Evolutionary conservation across 2,329 filamentous ascomycete species (phyloP).

Genomic region (Lachnellula willkommii): DNA sequence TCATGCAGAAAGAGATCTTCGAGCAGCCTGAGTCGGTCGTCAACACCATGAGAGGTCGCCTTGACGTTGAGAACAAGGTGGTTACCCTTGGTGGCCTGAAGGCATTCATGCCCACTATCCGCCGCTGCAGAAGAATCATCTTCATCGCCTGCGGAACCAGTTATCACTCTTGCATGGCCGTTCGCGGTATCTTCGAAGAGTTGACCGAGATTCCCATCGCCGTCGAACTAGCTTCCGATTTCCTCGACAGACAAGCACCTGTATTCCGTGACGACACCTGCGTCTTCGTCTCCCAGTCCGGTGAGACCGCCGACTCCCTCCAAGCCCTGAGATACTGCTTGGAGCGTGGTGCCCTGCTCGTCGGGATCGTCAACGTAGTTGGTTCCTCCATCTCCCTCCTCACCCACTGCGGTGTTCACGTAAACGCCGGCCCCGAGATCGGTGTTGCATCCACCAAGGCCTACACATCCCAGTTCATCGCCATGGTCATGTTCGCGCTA

Average conservation of each 20-base stretch:
- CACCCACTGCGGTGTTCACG: slow-evolving; percentile 99
- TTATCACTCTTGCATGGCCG: slow-evolving; percentile 99
- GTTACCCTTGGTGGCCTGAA: slow-evolving; percentile 93
- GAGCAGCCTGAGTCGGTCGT: slow-evolving; percentile 99
- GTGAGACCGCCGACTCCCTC: slow-evolving; percentile 95
- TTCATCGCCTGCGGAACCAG: slow-evolving; percentile 99
- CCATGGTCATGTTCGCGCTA: slow-evolving; percentile 99
- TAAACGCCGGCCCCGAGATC: slow-evolving; percentile 97
- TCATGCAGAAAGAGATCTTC: slow-evolving; percentile 99
- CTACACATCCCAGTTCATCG: slow-evolving; percentile 98
- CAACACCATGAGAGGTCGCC: slow-evolving; percentile 99
- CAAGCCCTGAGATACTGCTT: slow-evolving; percentile 97
- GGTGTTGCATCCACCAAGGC: slow-evolving; percentile 99
- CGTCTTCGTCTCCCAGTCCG: slow-evolving; percentile 97
- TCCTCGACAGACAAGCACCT: slow-evolving; percentile 91
- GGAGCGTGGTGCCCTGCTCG: slow-evolving; percentile 92
- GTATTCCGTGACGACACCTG: slow-evolving; percentile 99
- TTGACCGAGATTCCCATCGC: slow-evolving; percentile 96
- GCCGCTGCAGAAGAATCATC: slow-evolving; percentile 93
- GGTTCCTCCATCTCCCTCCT: slow-evolving; percentile 97
- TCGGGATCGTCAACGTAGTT: slow-evolving; percentile 97
- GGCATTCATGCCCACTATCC: slow-evolving; percentile 94
- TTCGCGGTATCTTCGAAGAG: slow-evolving; percentile 96
- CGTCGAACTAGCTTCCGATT: slow-evolving; percentile 95
- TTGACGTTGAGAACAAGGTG: slow-evolving; percentile 88